A percentile compares a stretch with the other conserved stretches of the same genome.
Conservation (phyloP, 352 stramenopile species). For the Pelagophyceae sp. region DNA sequence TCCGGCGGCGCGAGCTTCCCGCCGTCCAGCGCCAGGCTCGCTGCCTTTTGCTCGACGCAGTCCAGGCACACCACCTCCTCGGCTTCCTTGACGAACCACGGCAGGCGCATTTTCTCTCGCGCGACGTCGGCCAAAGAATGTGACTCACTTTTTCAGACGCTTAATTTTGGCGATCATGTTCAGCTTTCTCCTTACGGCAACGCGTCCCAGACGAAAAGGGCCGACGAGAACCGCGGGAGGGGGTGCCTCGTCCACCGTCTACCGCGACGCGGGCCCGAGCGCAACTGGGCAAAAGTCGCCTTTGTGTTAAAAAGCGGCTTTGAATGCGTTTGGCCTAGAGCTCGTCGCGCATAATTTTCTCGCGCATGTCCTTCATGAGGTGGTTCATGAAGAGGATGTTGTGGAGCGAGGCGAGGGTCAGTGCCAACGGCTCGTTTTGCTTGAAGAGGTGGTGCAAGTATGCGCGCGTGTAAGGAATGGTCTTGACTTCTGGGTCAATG, state of each 20-base stretch:
- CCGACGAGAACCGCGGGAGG: no score
- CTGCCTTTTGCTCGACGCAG: no score
- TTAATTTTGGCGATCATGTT: no score
- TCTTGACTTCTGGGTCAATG: slow-evolving; percentile 32
- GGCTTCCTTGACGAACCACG: no score
- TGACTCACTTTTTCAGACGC: background rate
- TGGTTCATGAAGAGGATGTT: slow-evolving; percentile 69
- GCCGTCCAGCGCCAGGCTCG: no score
- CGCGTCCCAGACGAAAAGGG: no score
- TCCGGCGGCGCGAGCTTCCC: no score
- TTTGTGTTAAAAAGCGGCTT: background rate
- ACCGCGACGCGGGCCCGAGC: no score
- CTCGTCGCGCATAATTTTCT: slow-evolving; percentile 55
- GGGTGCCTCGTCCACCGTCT: no score
- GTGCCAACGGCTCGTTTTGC: slow-evolving; percentile 52
- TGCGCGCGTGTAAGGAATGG: slow-evolving; percentile 26
- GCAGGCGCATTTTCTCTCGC: background rate
- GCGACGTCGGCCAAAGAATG: background rate
- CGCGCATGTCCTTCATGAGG: slow-evolving; percentile 50
- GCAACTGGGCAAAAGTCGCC: background rate
- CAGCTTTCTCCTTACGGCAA: no score
- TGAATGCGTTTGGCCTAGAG: slow-evolving; percentile 39
- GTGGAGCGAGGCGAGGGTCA: slow-evolving; percentile 52
- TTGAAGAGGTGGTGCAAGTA: slow-evolving; percentile 71
- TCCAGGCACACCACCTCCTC: no score